A percentile compares a stretch with the other conserved stretches of the same genome.
Evolutionary conservation across 352 stramenopile species (phyloP).

Genomic region (Phytophthora cryptogea): DNA sequence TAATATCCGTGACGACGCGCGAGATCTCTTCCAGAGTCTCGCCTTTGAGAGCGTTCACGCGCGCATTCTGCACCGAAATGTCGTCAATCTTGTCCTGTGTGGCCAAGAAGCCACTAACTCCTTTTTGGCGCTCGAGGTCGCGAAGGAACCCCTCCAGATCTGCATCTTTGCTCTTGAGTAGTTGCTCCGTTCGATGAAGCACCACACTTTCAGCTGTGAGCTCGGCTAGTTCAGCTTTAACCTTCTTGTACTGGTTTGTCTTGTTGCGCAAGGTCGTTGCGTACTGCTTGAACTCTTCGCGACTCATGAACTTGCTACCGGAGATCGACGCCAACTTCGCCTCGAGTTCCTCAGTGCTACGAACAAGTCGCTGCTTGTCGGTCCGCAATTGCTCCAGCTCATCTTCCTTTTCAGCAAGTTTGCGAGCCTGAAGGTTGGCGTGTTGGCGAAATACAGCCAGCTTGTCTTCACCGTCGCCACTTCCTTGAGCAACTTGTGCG

Average conservation of each 20-base stretch:
- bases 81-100: slow-evolving; percentile 88
- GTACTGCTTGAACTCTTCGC: slow-evolving; percentile 92
- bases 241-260: slow-evolving; percentile 91
- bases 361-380: slow-evolving; percentile 60
- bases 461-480: slow-evolving; percentile 82
- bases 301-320: slow-evolving; percentile 81
- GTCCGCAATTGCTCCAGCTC: slow-evolving; percentile 75
- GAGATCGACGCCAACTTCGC: slow-evolving; percentile 49
- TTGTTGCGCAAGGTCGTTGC: slow-evolving; percentile 90
- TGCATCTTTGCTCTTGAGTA: slow-evolving; percentile 85
- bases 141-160: slow-evolving; percentile 88
- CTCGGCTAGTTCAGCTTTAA: slow-evolving; percentile 87
- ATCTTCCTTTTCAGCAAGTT: slow-evolving; percentile 89
- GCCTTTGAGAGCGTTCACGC: slow-evolving; percentile 91
- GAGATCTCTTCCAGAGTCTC: slow-evolving; percentile 95
- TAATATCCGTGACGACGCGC: slow-evolving; percentile 91
- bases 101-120: slow-evolving; percentile 86
- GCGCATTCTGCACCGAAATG: slow-evolving; percentile 86
- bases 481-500: slow-evolving; percentile 45
- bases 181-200: slow-evolving; percentile 90
- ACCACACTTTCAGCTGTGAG: slow-evolving; percentile 90
- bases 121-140: slow-evolving; percentile 85
- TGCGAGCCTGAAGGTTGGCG: slow-evolving; percentile 85
- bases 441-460: slow-evolving; percentile 92
- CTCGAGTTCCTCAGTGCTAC: slow-evolving; percentile 80